phyloP scores from a whole-genome alignment of 805 yeast species.

The Saccharomycopsis sp. region DNA sequence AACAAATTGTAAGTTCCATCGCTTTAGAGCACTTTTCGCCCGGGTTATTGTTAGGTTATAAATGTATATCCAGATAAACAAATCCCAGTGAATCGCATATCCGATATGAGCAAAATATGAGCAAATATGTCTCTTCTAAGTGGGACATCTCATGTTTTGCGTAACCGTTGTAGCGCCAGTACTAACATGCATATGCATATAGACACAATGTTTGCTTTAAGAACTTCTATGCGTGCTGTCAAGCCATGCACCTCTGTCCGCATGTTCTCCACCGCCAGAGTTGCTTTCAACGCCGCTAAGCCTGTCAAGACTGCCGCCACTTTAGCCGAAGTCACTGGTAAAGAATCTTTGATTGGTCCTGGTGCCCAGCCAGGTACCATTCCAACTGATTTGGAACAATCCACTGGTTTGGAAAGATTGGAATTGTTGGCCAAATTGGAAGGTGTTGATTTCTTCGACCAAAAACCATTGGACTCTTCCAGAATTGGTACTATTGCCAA shows the following conservation, averaged over 20 bases:
- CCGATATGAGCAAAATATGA: neutral
- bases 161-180: too few species aligned
- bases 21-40: neutral
- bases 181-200: neutral
- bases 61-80: neutral
- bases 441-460: slow-evolving; percentile 91
- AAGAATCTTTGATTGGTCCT: slow-evolving; percentile 74
- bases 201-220: slow-evolving; percentile 17
- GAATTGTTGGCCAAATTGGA: slow-evolving; percentile 90
- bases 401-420: slow-evolving; percentile 97
- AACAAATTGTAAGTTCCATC: neutral
- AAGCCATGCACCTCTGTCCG: slow-evolving; percentile 8
- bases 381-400: slow-evolving; percentile 92
- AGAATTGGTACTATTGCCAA: slow-evolving; percentile 87
- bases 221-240: slow-evolving; percentile 10
- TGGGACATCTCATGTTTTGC: neutral
- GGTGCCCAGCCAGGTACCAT: slow-evolving; percentile 84
- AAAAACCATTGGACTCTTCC: slow-evolving; percentile 77
- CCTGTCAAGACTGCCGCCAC: slow-evolving; percentile 55
- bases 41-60: neutral
- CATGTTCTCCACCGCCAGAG: slow-evolving; percentile 28
- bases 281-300: slow-evolving; percentile 26
- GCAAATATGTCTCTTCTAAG: neutral
- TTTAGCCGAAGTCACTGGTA: slow-evolving; percentile 74
- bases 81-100: neutral